Conservation (phyloP, 768 basidiomycete species). For the Erythrobasidium yunnanense region DNA sequence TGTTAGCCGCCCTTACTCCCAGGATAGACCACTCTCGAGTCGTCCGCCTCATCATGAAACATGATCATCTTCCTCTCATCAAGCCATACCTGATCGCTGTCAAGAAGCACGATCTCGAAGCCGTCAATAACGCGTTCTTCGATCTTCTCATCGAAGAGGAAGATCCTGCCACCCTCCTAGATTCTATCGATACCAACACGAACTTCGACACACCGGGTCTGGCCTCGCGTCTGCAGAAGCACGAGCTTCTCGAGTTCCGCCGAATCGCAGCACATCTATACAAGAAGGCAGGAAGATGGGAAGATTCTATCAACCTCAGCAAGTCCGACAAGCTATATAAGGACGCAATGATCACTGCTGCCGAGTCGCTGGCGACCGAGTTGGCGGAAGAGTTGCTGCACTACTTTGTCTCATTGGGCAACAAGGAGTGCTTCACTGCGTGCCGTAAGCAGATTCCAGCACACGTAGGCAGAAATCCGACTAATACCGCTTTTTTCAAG, state of each 20-base stretch:
- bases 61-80: slow-evolving; percentile 85
- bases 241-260: slow-evolving; percentile 87
- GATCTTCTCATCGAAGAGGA: slow-evolving; percentile 98
- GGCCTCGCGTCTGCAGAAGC: slow-evolving; percentile 73
- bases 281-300: slow-evolving; percentile 96
- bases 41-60: slow-evolving; percentile 81
- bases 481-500: neutral
- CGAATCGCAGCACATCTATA: slow-evolving; percentile 87
- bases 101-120: slow-evolving; percentile 89
- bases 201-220: slow-evolving; percentile 88
- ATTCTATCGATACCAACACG: slow-evolving; percentile 95
- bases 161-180: slow-evolving; percentile 92
- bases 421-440: slow-evolving; percentile 90
- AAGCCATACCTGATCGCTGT: slow-evolving; percentile 94
- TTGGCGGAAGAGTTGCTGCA: slow-evolving; percentile 88
- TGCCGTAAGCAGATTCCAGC: slow-evolving; percentile 21
- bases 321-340: slow-evolving; percentile 97
- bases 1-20: slow-evolving; percentile 79
- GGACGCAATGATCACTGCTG: slow-evolving; percentile 87
- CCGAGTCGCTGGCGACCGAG: slow-evolving; percentile 68
- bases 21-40: slow-evolving; percentile 92
- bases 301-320: slow-evolving; percentile 85
- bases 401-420: slow-evolving; percentile 96
- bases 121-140: slow-evolving; percentile 96
- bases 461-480: slow-evolving; percentile 44